Evolutionary conservation across 768 basidiomycete species (phyloP).

Genomic region (Candolleomyces aberdarensis): DNA sequence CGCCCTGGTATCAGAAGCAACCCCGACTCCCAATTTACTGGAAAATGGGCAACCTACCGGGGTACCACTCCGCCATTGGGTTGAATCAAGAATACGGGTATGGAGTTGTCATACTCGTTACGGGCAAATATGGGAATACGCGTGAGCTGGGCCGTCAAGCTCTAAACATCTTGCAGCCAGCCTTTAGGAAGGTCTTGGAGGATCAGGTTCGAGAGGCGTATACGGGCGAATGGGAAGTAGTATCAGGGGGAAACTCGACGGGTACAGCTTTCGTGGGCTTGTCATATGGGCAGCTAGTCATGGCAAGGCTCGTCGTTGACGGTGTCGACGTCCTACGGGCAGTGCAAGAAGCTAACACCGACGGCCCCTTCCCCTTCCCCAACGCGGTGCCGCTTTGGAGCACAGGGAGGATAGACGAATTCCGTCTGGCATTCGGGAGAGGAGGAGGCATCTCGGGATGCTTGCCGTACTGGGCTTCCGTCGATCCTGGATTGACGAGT

Average conservation of each 20-base stretch:
- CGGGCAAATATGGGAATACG: conserved; percentile 29
- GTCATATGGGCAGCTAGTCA: conserved; percentile 24
- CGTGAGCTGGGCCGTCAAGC: conserved; percentile 26
- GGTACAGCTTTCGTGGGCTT: conserved; percentile 21
- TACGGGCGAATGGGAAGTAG: conserved; percentile 31
- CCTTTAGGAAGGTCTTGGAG: conserved; percentile 29
- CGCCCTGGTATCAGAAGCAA: too few relatives aligned
- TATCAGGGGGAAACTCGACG: conserved; percentile 12
- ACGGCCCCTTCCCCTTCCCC: background rate
- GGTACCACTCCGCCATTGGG: background rate
- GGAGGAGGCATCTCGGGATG: conserved; percentile 26
- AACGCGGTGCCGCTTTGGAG: conserved; percentile 31
- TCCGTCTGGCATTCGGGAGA: conserved; percentile 26
- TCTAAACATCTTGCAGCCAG: conserved; percentile 22
- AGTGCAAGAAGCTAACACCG: background rate
- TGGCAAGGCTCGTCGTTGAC: conserved; percentile 30
- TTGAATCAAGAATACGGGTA: conserved; percentile 32
- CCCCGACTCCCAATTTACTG: conserved; percentile 22
- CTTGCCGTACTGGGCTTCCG: conserved; percentile 30
- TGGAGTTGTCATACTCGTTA: conserved; percentile 36
- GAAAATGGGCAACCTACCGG: background rate
- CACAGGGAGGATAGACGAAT: conserved; percentile 35
- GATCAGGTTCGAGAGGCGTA: conserved; percentile 23
- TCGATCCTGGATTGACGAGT: conserved; percentile 24
- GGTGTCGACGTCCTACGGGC: conserved; percentile 32